Evolutionary conservation across 441 rosid genomes (phyloP).

Genomic region (Sinapis alba): DNA sequence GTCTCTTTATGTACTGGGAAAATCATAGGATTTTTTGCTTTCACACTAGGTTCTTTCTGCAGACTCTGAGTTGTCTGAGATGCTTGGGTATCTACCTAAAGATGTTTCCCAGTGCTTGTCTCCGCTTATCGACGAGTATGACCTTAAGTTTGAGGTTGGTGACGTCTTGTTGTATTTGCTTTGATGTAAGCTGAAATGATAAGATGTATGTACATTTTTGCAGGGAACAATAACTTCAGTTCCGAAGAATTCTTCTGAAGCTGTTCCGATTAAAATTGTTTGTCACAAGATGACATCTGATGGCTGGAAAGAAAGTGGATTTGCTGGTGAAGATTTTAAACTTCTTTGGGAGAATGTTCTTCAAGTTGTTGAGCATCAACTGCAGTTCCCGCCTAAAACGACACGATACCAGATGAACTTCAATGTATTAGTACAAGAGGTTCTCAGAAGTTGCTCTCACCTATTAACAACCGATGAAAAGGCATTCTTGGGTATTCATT

Average conservation of each 20-base stretch:
- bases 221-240: slow-evolving; percentile 69
- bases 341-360: slow-evolving; percentile 63
- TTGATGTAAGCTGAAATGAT: neutral
- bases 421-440: slow-evolving; percentile 64
- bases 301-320: slow-evolving; percentile 41
- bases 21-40: neutral
- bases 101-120: slow-evolving; percentile 70
- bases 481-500: slow-evolving; percentile 57
- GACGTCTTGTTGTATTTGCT: neutral
- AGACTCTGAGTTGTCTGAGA: slow-evolving; percentile 46
- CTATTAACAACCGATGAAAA: slow-evolving; percentile 69
- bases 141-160: slow-evolving; percentile 68
- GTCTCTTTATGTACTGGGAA: slow-evolving; percentile 5
- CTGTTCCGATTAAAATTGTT: slow-evolving; percentile 61
- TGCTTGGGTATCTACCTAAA: slow-evolving; percentile 83
- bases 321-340: slow-evolving; percentile 44
- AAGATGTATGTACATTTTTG: slow-evolving; percentile 26
- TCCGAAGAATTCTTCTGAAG: slow-evolving; percentile 59
- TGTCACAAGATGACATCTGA: slow-evolving; percentile 43
- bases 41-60: slow-evolving; percentile 62
- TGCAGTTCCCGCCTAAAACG: slow-evolving; percentile 47
- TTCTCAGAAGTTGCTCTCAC: slow-evolving; percentile 57
- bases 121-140: slow-evolving; percentile 63
- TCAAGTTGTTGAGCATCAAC: slow-evolving; percentile 53
- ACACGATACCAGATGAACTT: slow-evolving; percentile 78